Evolutionary conservation across 1,284 basidiomycete species (phyloP), one percentile per base, ranked within the genome.

Genomic region (Amylostereum areolatum): DNA sequence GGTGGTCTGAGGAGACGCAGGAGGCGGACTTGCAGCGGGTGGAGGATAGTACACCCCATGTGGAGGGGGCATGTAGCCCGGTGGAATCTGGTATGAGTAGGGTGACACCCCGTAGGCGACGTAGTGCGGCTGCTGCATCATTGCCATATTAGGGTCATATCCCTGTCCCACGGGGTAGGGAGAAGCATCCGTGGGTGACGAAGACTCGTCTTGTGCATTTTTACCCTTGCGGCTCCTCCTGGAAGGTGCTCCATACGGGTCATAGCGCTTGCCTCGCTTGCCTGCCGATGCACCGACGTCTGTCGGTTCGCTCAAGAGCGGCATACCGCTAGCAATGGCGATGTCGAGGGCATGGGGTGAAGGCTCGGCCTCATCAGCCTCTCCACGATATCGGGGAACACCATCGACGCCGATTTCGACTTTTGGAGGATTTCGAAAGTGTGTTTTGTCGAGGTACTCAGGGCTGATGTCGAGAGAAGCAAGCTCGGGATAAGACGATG

Each of bases 371-470:
- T 89, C 86, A 60, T 89, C 85, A 18, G 84, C 83, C 61, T 89
- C 85, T 42, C 85, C 85, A 33, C 86, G 77, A 64, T 95, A 97
- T 25, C 89, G 78, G 28, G 83, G 83, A 5, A 87, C 59, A 49
- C 92, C 92, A 63, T 96, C 92, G 1, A 79, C 73, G 33, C 89
- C 92, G 34, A 88, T 70, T 62, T 94, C 90, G 36, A 92, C 85
- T 65, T 91, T 85, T 28, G 92, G 92, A 2, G 93, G 90, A 62
- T 90, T 90, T 30, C 92, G 79, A 62, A 96, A 96, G 61, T 94
- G 91, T 2, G 86, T 88, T 66, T 91, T 91, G 66, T 93, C 86
- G 45, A 97, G 79, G 57, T 94, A 94, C 57, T 92, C 89, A 25
- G 89, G 85, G 56, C 83, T 87, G 64, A 97, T 96, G 52, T 89